Evolutionary conservation across 2,329 filamentous ascomycete species (phyloP).

Genomic region (Aspergillus latus): DNA sequence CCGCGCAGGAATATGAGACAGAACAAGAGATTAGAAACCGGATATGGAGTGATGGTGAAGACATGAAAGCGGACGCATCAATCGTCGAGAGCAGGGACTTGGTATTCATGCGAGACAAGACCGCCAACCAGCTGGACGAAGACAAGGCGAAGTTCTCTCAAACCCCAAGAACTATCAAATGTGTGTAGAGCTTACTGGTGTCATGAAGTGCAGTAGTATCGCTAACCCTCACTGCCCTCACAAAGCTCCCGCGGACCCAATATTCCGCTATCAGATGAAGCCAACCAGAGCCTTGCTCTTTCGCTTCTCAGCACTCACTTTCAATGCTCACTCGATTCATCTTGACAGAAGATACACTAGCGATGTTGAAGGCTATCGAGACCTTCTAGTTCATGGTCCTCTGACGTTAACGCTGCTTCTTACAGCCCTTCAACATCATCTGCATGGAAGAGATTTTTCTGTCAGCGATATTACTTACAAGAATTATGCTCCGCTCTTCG

Average conservation of each 20-base stretch:
- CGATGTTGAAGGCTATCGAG: slow-evolving; percentile 69
- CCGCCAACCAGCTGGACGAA: slow-evolving; percentile 33
- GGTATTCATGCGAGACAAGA: slow-evolving; percentile 61
- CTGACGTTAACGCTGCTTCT: slow-evolving; percentile 76
- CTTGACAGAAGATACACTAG: slow-evolving; percentile 71
- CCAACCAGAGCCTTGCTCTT: slow-evolving; percentile 75
- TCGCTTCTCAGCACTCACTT: slow-evolving; percentile 85
- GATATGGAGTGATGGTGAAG: slow-evolving; percentile 47
- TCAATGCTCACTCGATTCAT: slow-evolving; percentile 92
- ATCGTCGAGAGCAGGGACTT: slow-evolving; percentile 62
- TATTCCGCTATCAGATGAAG: slow-evolving; percentile 59
- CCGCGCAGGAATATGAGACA: slow-evolving; percentile 38
- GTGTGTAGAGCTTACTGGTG: slow-evolving; percentile 30
- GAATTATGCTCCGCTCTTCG: slow-evolving; percentile 80
- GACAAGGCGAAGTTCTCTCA: slow-evolving; percentile 27
- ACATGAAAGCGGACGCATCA: slow-evolving; percentile 43
- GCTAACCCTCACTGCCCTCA: slow-evolving; percentile 21
- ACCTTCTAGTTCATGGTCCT: slow-evolving; percentile 83
- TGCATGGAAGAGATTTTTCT: slow-evolving; percentile 35
- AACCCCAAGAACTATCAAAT: slow-evolving; percentile 33
- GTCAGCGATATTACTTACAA: slow-evolving; percentile 69
- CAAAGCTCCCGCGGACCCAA: slow-evolving; percentile 51
- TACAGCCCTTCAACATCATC: slow-evolving; percentile 61
- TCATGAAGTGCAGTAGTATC: slow-evolving; percentile 6
- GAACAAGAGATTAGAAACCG: slow-evolving; percentile 38